phyloP scores from a whole-genome alignment of 495 filamentous ascomycete species.

The Recurvomyces mirabilis region DNA sequence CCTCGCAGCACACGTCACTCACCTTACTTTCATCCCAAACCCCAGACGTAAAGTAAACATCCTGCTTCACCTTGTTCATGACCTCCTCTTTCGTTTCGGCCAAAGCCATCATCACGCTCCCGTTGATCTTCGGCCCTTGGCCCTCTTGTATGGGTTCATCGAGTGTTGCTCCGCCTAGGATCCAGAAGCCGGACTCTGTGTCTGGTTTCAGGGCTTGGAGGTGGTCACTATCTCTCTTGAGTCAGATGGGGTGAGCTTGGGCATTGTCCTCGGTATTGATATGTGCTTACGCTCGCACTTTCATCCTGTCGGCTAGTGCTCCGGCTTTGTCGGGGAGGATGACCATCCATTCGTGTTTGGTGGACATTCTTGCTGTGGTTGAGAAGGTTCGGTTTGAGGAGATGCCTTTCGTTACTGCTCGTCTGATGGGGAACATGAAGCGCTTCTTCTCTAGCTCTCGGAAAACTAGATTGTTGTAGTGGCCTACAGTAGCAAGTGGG shows the following conservation, averaged over 20 bases:
- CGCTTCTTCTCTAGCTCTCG: no score
- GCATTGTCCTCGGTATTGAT: no score
- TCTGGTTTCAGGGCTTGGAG: constrained; percentile 39
- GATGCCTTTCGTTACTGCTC: no score
- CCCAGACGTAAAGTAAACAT: constrained; percentile 56
- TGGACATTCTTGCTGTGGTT: constrained; percentile 4
- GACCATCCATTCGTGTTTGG: constrained; percentile 64
- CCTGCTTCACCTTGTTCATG: constrained; percentile 51
- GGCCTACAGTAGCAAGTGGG: no score
- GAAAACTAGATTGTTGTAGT: no score
- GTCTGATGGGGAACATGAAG: no score
- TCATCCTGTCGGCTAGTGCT: constrained; percentile 53
- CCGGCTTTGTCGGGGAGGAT: constrained; percentile 68
- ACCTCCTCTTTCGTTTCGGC: constrained; percentile 61
- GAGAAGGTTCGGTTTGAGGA: constrained; percentile 2
- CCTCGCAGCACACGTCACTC: constrained; percentile 3
- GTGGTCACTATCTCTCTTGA: constrained; percentile 34
- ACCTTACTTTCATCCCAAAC: constrained; percentile 83
- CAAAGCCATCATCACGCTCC: constrained; percentile 52
- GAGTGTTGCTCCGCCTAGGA: constrained; percentile 60
- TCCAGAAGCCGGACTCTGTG: constrained; percentile 38
- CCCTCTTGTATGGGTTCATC: constrained; percentile 53
- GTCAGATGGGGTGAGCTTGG: neutral
- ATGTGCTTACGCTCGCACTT: constrained; percentile 60
- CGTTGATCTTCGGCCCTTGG: constrained; percentile 53